A percentile compares a stretch with the other conserved stretches of the same genome.
phyloP scores from a whole-genome alignment of 164 flowering plant genomes.

The Aristolochia californica region DNA sequence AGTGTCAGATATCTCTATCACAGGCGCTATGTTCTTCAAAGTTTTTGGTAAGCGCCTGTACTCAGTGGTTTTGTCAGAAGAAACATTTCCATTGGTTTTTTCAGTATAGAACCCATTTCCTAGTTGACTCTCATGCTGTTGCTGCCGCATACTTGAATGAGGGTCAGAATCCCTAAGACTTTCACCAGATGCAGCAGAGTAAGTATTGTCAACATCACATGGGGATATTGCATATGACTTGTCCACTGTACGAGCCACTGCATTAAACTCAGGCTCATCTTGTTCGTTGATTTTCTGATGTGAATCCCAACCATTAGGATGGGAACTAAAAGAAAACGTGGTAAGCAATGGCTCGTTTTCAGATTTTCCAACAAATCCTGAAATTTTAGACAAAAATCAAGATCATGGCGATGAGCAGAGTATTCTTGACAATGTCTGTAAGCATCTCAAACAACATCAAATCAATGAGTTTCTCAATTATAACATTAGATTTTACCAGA shows the following conservation, averaged over 20 bases:
- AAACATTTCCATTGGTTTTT: too few relatives aligned
- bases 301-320: too few relatives aligned
- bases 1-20: background rate
- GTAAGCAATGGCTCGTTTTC: constrained; percentile 1
- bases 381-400: constrained; percentile 5
- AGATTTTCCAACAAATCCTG: constrained; percentile 28
- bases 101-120: too few relatives aligned
- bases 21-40: background rate
- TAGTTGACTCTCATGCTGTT: too few relatives aligned
- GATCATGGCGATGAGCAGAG: background rate
- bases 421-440: background rate
- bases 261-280: too few relatives aligned
- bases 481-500: constrained; percentile 7
- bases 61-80: too few relatives aligned
- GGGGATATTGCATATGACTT: constrained; percentile 14
- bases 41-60: too few relatives aligned
- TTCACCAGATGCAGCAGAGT: constrained; percentile 16
- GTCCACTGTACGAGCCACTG: background rate
- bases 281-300: too few relatives aligned
- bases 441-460: background rate
- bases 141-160: too few relatives aligned
- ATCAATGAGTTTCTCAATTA: background rate
- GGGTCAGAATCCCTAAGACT: constrained; percentile 4
- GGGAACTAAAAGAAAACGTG: too few relatives aligned
- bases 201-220: background rate